A percentile compares a stretch with the other conserved stretches of the same genome.
Evolutionary conservation across 139 green algal species (phyloP).

Genomic region (Chlamydomonas sp.): DNA sequence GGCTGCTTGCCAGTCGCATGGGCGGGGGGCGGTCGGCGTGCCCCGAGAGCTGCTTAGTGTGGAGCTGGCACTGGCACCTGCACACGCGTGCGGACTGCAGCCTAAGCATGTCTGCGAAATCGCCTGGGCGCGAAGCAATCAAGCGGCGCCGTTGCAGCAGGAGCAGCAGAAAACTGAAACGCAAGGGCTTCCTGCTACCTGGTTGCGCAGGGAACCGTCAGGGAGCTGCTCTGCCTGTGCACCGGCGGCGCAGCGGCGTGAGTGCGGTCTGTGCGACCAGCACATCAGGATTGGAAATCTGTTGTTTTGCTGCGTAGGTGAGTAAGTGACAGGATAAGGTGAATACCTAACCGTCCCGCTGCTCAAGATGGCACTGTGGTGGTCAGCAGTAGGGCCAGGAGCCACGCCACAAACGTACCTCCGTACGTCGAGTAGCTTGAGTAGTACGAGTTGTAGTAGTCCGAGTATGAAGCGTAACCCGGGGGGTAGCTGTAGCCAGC

Average conservation of each 20-base stretch:
- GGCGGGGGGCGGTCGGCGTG: too few species aligned
- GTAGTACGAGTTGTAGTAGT: constrained; percentile 34
- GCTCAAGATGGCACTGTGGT: too few species aligned
- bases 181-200: neutral
- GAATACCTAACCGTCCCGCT: too few species aligned
- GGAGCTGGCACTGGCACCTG: neutral
- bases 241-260: too few species aligned
- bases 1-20: too few species aligned
- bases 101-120: neutral
- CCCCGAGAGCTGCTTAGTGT: too few species aligned
- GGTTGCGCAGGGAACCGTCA: neutral
- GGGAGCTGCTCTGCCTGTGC: too few species aligned
- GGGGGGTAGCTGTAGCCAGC: constrained; percentile 29
- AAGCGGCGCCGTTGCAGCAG: neutral
- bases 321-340: too few species aligned
- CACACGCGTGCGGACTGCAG: constrained; percentile 8
- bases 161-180: constrained; percentile 11
- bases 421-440: constrained; percentile 15
- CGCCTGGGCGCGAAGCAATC: neutral
- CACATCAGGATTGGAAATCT: too few species aligned
- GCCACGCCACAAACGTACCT: constrained; percentile 2
- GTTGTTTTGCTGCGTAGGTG: too few species aligned
- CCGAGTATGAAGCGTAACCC: constrained; percentile 34
- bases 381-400: neutral
- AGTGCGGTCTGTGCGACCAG: too few species aligned